Conservation (phyloP, 2,329 filamentous ascomycete species). For the Fusarium proliferatum region DNA sequence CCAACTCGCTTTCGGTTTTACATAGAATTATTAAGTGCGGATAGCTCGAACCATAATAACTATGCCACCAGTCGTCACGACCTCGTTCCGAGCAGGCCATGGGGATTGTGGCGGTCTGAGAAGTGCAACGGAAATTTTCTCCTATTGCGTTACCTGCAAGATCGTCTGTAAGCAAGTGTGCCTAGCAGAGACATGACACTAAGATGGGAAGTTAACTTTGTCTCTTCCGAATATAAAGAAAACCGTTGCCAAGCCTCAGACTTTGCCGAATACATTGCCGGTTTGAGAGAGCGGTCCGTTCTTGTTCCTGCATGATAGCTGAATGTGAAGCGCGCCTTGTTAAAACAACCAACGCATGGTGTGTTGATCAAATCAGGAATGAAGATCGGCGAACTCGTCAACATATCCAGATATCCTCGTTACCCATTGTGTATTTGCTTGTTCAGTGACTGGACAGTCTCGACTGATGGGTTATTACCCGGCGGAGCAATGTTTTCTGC, state of each 20-base stretch:
- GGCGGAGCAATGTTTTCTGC: background rate
- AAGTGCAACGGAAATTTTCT: background rate
- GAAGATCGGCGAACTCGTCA: conserved; percentile 1
- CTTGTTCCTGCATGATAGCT: background rate
- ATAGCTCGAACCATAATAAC: background rate
- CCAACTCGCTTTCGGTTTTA: background rate
- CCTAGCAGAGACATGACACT: background rate
- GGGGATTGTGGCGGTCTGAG: background rate
- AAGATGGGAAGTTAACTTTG: background rate
- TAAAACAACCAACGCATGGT: background rate
- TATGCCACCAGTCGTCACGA: background rate
- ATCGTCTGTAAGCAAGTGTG: background rate
- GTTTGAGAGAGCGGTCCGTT: background rate
- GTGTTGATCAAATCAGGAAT: background rate
- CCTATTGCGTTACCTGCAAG: background rate
- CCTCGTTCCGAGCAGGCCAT: background rate
- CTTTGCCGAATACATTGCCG: background rate
- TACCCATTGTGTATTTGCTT: background rate
- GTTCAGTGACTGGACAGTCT: background rate
- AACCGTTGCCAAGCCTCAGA: conserved; percentile 11
- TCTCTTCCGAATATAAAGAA: background rate
- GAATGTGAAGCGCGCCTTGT: background rate
- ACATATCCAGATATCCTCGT: background rate
- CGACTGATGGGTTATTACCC: background rate
- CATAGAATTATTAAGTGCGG: background rate